Conservation (phyloP, 2,329 filamentous ascomycete species). For the Neopestalotiopsis clavispora region DNA sequence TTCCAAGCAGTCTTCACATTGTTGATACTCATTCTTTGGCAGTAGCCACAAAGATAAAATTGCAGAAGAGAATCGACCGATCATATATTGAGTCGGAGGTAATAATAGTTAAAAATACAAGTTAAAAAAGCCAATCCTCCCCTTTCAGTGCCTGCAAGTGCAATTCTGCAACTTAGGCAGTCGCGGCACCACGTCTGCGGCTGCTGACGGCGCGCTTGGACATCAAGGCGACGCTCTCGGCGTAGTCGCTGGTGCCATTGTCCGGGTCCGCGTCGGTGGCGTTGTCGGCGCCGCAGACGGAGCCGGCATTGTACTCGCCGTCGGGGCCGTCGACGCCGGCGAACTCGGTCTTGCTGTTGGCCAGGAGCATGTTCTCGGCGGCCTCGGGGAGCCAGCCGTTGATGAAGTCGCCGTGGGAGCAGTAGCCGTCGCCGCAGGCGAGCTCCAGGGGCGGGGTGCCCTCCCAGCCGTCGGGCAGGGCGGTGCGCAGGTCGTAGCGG, state of each 20-base stretch:
- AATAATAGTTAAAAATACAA: no score
- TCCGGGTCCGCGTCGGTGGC: slow-evolving; percentile 44
- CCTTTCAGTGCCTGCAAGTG: no score
- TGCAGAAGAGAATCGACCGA: no score
- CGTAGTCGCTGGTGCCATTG: slow-evolving; percentile 45
- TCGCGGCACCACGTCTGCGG: slow-evolving; percentile 1
- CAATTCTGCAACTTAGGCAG: not conserved
- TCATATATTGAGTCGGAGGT: no score
- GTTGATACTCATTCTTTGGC: no score
- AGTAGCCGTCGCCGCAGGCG: slow-evolving; percentile 42
- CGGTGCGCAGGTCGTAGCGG: slow-evolving; percentile 46
- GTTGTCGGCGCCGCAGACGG: slow-evolving; percentile 33
- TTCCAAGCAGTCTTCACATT: no score
- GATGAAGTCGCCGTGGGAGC: slow-evolving; percentile 51
- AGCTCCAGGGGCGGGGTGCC: slow-evolving; percentile 45
- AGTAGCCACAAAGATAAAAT: no score
- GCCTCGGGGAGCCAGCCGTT: slow-evolving; percentile 49
- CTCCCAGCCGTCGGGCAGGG: slow-evolving; percentile 44
- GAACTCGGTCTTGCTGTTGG: slow-evolving; percentile 28
- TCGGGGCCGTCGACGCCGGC: slow-evolving; percentile 22
- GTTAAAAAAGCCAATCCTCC: no score
- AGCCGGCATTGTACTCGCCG: slow-evolving; percentile 36
- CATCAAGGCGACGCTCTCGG: slow-evolving; percentile 36
- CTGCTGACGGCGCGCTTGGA: slow-evolving; percentile 18
- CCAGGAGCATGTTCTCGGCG: slow-evolving; percentile 44